Evolutionary conservation across 139 green algal genomes (phyloP).

Genomic region (Diplosphaera chodatii): DNA sequence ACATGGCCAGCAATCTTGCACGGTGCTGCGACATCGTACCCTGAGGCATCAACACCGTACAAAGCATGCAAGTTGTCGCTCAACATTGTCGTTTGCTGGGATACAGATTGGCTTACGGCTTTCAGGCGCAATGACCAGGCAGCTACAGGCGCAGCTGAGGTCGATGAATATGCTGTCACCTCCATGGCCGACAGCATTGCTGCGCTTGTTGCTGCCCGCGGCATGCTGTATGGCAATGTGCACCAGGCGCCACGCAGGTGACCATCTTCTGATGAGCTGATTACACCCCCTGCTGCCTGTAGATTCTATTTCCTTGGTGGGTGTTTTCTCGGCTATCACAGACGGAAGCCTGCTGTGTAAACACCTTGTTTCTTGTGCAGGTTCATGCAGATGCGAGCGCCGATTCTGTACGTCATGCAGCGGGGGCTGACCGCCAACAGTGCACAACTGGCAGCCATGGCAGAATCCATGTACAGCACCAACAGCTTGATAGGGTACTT

Average conservation of each 20-base stretch:
- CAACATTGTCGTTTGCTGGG: too few species aligned
- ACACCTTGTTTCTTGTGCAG: too few species aligned
- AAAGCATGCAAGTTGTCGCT: too few species aligned
- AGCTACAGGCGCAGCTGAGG: conserved; percentile 1
- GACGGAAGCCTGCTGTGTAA: too few species aligned
- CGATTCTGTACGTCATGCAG: conserved; percentile 10
- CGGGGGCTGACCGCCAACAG: conserved; percentile 14
- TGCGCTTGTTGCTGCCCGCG: conserved; percentile 35
- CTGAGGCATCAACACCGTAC: too few species aligned
- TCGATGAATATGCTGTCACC: conserved; percentile 14
- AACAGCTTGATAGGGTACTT: not conserved
- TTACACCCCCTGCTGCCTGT: too few species aligned
- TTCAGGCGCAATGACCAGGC: not conserved
- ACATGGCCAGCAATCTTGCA: too few species aligned
- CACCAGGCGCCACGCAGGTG: conserved; percentile 34
- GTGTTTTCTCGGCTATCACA: too few species aligned
- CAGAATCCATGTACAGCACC: not conserved
- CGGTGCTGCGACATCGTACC: too few species aligned
- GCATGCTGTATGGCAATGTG: conserved; percentile 44
- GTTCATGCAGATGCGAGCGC: conserved; percentile 29
- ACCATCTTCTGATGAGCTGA: not conserved
- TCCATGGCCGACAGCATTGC: conserved; percentile 27
- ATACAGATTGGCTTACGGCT: not conserved
- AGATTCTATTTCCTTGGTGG: too few species aligned
- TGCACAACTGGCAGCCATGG: conserved; percentile 10